Percentiles rank a stretch among this genome's conserved stretches.
Evolutionary conservation across 192 early-diverging fungal species (phyloP).

Genomic region (Backusella parvicylindrica): DNA sequence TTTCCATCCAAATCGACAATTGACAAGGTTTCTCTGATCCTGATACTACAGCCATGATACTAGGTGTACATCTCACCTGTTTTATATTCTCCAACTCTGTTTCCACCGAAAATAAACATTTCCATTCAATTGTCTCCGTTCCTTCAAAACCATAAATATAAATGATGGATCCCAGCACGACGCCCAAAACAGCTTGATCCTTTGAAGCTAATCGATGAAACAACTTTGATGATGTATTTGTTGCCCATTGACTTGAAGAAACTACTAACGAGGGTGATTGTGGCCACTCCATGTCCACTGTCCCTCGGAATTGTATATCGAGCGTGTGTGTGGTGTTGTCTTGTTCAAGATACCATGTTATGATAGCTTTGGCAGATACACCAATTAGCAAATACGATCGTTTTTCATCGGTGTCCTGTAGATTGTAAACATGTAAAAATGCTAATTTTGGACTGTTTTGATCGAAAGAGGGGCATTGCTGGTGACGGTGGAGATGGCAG

Average conservation of each 20-base stretch:
- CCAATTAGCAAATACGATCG: constrained; percentile 15
- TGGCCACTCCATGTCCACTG: not conserved
- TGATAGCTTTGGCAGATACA: not conserved
- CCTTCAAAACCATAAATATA: constrained; percentile 8
- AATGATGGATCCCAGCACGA: not conserved
- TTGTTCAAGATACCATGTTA: constrained; percentile 10
- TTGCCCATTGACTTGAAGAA: not conserved
- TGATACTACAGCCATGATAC: not conserved
- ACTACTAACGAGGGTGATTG: not conserved
- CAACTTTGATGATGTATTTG: constrained; percentile 4
- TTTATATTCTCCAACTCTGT: not conserved
- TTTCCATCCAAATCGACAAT: constrained; percentile 29
- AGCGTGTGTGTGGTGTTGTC: not conserved
- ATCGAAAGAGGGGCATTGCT: not conserved
- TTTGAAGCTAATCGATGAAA: not conserved
- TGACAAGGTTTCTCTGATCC: not conserved
- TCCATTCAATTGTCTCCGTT: not conserved
- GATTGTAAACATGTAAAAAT: constrained; percentile 15
- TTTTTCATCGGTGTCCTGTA: not conserved
- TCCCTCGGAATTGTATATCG: not conserved
- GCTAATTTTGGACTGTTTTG: not conserved
- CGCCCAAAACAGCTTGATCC: not conserved
- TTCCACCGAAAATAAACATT: constrained; percentile 3
- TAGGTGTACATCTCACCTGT: not conserved
- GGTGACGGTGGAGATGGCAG: constrained; percentile 14